Conservation (phyloP, 129 eudicot species). For the Ambrosia trifida region DNA sequence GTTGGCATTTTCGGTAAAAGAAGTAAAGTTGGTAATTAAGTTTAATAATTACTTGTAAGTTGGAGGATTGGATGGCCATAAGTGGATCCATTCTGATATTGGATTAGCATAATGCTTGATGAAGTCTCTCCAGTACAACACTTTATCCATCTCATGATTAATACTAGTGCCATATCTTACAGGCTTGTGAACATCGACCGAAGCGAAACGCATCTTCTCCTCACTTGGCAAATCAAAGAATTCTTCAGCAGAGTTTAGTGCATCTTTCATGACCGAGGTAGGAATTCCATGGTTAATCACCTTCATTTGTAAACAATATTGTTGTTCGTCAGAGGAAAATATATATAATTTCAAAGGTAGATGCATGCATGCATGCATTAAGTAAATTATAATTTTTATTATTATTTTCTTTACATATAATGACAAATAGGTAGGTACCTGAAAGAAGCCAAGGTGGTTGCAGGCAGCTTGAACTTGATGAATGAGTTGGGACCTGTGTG, state of each 20-base stretch:
- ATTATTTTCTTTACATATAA: neutral
- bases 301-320: conserved; percentile 28
- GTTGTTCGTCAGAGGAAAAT: conserved; percentile 13
- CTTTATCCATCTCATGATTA: conserved; percentile 50
- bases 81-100: conserved; percentile 47
- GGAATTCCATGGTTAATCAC: conserved; percentile 74
- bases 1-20: conserved; percentile 9
- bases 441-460: conserved; percentile 60
- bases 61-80: conserved; percentile 71
- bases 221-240: conserved; percentile 54
- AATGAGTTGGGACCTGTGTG: conserved; percentile 31
- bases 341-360: neutral
- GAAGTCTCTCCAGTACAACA: conserved; percentile 72
- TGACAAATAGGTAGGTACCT: conserved; percentile 37
- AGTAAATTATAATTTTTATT: neutral
- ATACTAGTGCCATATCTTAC: conserved; percentile 71
- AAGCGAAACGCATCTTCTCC: conserved; percentile 48
- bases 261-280: conserved; percentile 37
- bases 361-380: conserved; percentile 43
- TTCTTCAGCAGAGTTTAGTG: conserved; percentile 50
- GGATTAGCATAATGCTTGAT: conserved; percentile 26
- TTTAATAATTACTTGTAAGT: conserved; percentile 50
- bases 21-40: neutral
- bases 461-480: conserved; percentile 48
- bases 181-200: conserved; percentile 53